A percentile compares a stretch with the other conserved stretches of the same genome.
Conservation (phyloP, 768 basidiomycete species). For the Tulasnella sp. region DNA sequence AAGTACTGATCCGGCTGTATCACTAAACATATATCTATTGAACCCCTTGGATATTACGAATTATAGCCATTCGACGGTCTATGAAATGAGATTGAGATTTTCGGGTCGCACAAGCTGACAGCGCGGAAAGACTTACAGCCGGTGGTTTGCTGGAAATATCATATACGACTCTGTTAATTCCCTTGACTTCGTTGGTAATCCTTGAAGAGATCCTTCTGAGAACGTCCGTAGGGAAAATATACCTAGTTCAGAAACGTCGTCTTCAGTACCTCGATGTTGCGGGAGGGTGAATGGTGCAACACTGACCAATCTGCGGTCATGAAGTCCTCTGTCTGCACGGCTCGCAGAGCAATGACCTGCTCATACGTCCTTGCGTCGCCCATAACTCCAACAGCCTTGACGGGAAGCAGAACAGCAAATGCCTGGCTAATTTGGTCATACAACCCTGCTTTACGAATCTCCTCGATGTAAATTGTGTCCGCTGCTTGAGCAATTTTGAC, state of each 20-base stretch:
- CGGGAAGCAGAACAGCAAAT: conserved; percentile 92
- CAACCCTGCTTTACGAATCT: conserved; percentile 87
- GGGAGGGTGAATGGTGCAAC: not conserved
- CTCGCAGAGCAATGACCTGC: conserved; percentile 92
- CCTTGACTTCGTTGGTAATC: conserved; percentile 95
- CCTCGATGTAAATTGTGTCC: conserved; percentile 95
- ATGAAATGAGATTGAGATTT: conserved; percentile 9
- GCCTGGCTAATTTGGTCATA: conserved; percentile 95
- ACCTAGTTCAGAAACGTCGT: conserved; percentile 48
- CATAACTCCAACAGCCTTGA: conserved; percentile 96
- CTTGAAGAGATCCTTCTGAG: conserved; percentile 88
- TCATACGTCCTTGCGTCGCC: conserved; percentile 96
- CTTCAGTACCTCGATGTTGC: not conserved
- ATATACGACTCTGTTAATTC: conserved; percentile 94
- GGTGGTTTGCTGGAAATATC: conserved; percentile 98
- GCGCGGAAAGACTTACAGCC: conserved; percentile 51
- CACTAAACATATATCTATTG: not conserved
- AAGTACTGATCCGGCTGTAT: not conserved
- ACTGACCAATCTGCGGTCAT: conserved; percentile 98
- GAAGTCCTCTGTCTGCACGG: conserved; percentile 97
- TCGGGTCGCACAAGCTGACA: conserved; percentile 22
- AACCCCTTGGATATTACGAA: not conserved
- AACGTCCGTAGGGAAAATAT: conserved; percentile 89
- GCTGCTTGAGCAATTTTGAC: conserved; percentile 87
- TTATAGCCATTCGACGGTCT: conserved; percentile 39